Base-by-base conservation (phyloP, 169 alveolate species). In the Plasmodium malariae region DNA sequence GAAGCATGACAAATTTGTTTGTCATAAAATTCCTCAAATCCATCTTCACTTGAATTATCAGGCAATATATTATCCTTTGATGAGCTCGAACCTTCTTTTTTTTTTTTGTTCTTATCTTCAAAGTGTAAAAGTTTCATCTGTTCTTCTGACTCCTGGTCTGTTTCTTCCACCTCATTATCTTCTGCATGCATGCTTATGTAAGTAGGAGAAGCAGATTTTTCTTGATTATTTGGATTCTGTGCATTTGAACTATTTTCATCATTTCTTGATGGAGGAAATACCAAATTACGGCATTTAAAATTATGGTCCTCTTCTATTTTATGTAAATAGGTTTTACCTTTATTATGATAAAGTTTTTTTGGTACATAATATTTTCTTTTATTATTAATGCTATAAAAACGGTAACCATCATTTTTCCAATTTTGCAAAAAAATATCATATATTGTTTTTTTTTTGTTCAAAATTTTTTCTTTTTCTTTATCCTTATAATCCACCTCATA, bases 341-440 rank as follows among this genome's bases (percentile, higher is more conserved):
- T 36, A 55, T 49, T 69, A 21, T 9, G 62, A 65, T 30, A 14
- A 36, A 83, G 30, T 83, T 67, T 83, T 68, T 55, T 65, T 32
- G 91, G 91, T 55, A 32, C 2, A 32, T 83, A 83, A 1, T 19
- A 34, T 57, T 48, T 67, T 54, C 54, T 83, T 36, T 83, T 69
- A 26, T 83, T 68, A 51, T 69, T 28, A 45, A 83, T n/a, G 9
- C 73, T 54, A 62, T 83, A 67, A 40, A 83, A 83, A 11, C 74
- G 48, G 21, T 67, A 67, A 32, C 91, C 91, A 57, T 83, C 91
- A n/a, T 32, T 68, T 83, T 37, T 83, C 91, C 91, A 83, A 51
- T 83, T 69, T 67, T 54, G 9, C 51, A 67, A 55, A 69, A 83
- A 83, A 30, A 54, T 69, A 32, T 83, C 85, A 83, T 68, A 83